Evolutionary conservation across 2,329 filamentous ascomycete species (phyloP).

Genomic region (Coniochaeta sp.): DNA sequence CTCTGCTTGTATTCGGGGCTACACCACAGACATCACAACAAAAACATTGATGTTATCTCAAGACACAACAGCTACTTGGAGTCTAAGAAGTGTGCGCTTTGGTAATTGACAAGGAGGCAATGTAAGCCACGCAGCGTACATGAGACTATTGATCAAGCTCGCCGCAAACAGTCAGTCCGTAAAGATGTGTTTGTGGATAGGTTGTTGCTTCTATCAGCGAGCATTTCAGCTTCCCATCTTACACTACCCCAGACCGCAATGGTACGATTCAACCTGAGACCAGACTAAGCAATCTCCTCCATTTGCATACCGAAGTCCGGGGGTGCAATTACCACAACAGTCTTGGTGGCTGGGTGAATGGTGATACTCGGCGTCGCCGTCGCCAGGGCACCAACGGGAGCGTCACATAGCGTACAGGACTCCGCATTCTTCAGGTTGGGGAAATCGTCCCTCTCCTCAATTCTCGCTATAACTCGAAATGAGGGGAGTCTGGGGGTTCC

Average conservation of each 20-base stretch:
- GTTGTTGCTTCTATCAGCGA: not conserved
- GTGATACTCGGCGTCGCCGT: not conserved
- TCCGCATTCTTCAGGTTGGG: not conserved
- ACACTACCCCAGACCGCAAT: not conserved
- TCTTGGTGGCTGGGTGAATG: not conserved
- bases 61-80: no score
- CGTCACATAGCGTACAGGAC: not conserved
- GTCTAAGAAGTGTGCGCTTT: no score
- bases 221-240: not conserved
- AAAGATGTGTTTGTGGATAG: not conserved
- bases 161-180: not conserved
- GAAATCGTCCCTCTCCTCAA: not conserved
- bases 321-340: not conserved
- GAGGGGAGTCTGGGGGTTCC: not conserved
- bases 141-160: not conserved
- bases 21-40: no score
- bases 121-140: not conserved
- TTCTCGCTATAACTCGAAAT: not conserved
- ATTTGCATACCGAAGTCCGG: not conserved
- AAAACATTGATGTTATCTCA: no score
- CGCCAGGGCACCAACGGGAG: not conserved
- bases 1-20: no score
- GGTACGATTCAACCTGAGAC: not conserved
- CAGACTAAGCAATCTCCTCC: not conserved
- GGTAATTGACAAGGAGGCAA: no score